phyloP scores from a whole-genome alignment of 306 rosid species.

The Mucuna pruriens region DNA sequence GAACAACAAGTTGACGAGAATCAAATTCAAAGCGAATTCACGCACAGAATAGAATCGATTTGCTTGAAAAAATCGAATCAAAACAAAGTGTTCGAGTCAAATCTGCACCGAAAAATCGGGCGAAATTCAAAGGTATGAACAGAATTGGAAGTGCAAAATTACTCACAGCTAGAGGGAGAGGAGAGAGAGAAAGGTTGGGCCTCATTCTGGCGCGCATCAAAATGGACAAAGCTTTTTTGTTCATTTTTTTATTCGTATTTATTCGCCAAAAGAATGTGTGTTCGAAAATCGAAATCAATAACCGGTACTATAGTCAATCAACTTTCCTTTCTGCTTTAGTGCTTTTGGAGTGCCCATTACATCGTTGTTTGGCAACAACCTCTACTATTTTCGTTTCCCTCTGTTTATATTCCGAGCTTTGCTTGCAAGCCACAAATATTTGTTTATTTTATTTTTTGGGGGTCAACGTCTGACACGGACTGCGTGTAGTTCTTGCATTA shows the following conservation, averaged over 20 bases:
- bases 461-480: conserved; percentile 4
- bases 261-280: neutral
- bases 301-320: conserved; percentile 24
- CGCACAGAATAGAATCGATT: neutral
- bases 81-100: neutral
- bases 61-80: neutral
- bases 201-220: conserved; percentile 96
- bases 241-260: conserved; percentile 27
- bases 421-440: conserved; percentile 28
- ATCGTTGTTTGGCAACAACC: conserved; percentile 13
- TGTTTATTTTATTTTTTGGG: neutral
- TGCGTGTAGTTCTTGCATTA: neutral
- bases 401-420: neutral
- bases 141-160: neutral
- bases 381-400: conserved; percentile 1
- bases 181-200: conserved; percentile 68
- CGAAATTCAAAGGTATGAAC: neutral
- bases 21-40: neutral
- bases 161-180: conserved; percentile 67
- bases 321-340: conserved; percentile 19
- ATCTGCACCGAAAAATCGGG: neutral
- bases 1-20: neutral
- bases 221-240: conserved; percentile 75
- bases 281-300: conserved; percentile 38
- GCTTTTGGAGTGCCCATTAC: conserved; percentile 12